phyloP scores from a whole-genome alignment of 805 yeast species.

The Hanseniaspora pseudoguilliermondii region DNA sequence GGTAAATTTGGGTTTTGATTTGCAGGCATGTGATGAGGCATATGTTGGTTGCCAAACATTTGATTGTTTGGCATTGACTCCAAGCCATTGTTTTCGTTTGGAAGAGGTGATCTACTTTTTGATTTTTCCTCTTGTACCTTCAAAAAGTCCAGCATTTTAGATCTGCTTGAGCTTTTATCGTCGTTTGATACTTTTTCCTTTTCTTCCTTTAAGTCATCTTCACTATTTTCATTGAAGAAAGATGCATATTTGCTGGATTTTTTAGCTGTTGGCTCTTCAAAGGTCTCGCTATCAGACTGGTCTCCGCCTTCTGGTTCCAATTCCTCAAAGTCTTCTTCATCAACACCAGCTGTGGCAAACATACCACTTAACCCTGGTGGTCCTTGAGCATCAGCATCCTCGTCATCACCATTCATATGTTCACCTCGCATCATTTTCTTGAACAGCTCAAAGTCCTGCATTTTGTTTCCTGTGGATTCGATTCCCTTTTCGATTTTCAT shows the following conservation, averaged over 20 bases:
- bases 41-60: background rate
- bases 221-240: background rate
- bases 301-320: slow-evolving; percentile 1
- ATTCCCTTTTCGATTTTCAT: slow-evolving; percentile 26
- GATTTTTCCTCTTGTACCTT: background rate
- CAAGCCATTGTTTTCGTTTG: background rate
- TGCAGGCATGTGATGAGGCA: background rate
- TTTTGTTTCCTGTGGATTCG: slow-evolving; percentile 26
- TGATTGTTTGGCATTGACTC: background rate
- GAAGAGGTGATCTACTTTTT: background rate
- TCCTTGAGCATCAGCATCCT: background rate
- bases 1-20: slow-evolving; percentile 6
- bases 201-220: background rate
- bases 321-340: background rate
- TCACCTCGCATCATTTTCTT: slow-evolving; percentile 29
- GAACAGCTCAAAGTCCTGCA: slow-evolving; percentile 32
- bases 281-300: background rate
- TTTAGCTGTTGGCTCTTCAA: background rate
- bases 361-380: slow-evolving; percentile 4
- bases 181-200: background rate
- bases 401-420: slow-evolving; percentile 19
- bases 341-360: slow-evolving; percentile 1
- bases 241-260: slow-evolving; percentile 9
- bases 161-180: background rate
- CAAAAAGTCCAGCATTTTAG: slow-evolving; percentile 8